Evolutionary conservation across 2,329 filamentous ascomycete species (phyloP).

Genomic region (Fusarium luffae): DNA sequence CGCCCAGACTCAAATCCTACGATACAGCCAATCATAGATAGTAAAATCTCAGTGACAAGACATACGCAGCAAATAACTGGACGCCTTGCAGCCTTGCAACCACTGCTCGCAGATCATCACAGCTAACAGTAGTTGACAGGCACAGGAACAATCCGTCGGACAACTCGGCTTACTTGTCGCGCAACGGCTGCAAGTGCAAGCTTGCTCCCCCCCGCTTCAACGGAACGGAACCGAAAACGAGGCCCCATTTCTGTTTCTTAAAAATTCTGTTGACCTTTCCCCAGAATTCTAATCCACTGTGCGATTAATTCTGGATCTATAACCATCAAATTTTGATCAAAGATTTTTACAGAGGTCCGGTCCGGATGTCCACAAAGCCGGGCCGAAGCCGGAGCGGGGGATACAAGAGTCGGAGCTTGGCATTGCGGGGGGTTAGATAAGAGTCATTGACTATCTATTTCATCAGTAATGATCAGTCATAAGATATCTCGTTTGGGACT

Average conservation of each 20-base stretch:
- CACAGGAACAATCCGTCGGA: conserved; percentile 13
- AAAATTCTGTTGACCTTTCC: conserved; percentile 14
- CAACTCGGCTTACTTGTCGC: conserved; percentile 1
- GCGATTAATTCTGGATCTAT: conserved; percentile 26
- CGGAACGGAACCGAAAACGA: not conserved
- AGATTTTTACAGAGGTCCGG: conserved; percentile 14
- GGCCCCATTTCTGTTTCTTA: not conserved
- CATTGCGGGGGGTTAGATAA: conserved; percentile 18
- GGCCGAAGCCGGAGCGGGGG: conserved; percentile 40
- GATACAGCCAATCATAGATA: not conserved
- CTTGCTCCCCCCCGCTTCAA: not conserved
- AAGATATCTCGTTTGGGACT: too few species aligned
- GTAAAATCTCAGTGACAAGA: too few species aligned
- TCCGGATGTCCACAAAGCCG: conserved; percentile 34
- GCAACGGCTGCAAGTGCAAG: conserved; percentile 7
- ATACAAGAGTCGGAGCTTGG: conserved; percentile 7
- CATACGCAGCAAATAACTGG: not conserved
- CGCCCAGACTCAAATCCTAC: not conserved
- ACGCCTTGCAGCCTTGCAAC: not conserved
- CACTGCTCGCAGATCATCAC: conserved; percentile 7
- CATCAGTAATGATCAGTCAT: not conserved
- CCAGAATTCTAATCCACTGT: conserved; percentile 32
- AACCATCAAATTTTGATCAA: not conserved
- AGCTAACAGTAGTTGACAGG: not conserved
- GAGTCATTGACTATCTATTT: conserved; percentile 3